phyloP scores from a whole-genome alignment of 2,329 filamentous ascomycete genomes.

The Ilyonectria mors-panacis region DNA sequence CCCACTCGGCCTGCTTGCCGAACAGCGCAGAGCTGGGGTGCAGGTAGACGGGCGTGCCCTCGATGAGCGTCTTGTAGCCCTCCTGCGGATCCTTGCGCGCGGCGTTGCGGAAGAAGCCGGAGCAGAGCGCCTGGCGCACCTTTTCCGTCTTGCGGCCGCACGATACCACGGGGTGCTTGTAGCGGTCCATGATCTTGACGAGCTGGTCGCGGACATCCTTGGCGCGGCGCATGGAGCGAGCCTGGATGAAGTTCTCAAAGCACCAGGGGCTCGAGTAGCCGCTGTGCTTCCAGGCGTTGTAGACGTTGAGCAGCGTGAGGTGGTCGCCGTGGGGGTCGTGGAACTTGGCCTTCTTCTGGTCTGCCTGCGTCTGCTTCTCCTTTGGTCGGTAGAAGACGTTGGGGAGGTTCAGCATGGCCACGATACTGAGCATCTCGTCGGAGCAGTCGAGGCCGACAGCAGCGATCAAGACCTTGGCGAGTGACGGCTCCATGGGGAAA shows the following conservation, averaged over 20 bases:
- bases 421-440: constrained; percentile 94
- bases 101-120: constrained; percentile 95
- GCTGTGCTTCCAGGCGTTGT: constrained; percentile 94
- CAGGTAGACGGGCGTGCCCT: constrained; percentile 94
- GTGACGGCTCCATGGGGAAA: constrained; percentile 95
- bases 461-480: constrained; percentile 91
- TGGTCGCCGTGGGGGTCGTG: constrained; percentile 96
- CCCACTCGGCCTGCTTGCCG: constrained; percentile 96
- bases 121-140: constrained; percentile 90
- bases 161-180: constrained; percentile 84
- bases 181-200: constrained; percentile 92
- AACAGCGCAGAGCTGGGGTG: constrained; percentile 94
- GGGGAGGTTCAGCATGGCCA: constrained; percentile 91
- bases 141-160: constrained; percentile 91
- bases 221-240: constrained; percentile 87
- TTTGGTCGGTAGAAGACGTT: constrained; percentile 96
- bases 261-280: constrained; percentile 92
- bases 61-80: constrained; percentile 97
- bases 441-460: constrained; percentile 91
- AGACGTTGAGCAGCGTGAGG: constrained; percentile 94
- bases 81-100: constrained; percentile 96
- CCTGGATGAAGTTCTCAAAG: constrained; percentile 98
- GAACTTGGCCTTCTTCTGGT: constrained; percentile 98
- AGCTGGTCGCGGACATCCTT: constrained; percentile 95
- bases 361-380: constrained; percentile 95